Base-by-base conservation (phyloP, 2,329 filamentous ascomycete genomes). In the Aspergillus puulaauensis region DNA sequence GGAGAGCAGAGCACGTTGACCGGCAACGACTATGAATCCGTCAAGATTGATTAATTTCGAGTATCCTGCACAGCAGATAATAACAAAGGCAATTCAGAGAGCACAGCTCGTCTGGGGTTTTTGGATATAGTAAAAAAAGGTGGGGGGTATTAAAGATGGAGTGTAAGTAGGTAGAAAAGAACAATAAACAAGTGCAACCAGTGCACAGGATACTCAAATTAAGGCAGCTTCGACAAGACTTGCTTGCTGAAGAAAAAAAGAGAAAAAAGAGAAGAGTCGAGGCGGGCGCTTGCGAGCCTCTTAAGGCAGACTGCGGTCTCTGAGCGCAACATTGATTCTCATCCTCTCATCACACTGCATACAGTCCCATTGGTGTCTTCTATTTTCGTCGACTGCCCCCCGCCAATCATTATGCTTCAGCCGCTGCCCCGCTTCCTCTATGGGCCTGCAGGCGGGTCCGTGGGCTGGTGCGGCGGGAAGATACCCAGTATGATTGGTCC, bases 191-290 rank as follows among this genome's bases (percentile, higher is more conserved):
- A 64, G 67, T 70, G 68, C 73, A 75, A 66, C 73, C 73, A 75
- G 73, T 75, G 72, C 73, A 71, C 67, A 68, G 71, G 68, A 67
- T 72, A 68, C 62, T 62, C 65, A 65, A 76, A 80, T 79, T 79
- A 81, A 71, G 70, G 70, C 75, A 76, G 72, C 72, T 74, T 72
- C 62, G 66, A 72, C 62, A 68, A 68, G 69, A 71, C 68, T 68
- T 68, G 64, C 86, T 89, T 89, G 87, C 86, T 88, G 81, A 81
- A 81, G 86, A 85, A 79, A 78, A 72, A 70, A 73, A 72, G 68
- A 65, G 68, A 70, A 67, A 69, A 61, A 54, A 61, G 31, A 63
- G 55, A 55, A 48, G 51, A 58, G 66, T 52, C 47, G 45, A 40
- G n/a, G 35, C 52, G 44, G 61, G 64, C 59, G 62, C 61, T 56